Conservation (phyloP, 1,139 yeast genomes). For the Hyphopichia fennica region DNA sequence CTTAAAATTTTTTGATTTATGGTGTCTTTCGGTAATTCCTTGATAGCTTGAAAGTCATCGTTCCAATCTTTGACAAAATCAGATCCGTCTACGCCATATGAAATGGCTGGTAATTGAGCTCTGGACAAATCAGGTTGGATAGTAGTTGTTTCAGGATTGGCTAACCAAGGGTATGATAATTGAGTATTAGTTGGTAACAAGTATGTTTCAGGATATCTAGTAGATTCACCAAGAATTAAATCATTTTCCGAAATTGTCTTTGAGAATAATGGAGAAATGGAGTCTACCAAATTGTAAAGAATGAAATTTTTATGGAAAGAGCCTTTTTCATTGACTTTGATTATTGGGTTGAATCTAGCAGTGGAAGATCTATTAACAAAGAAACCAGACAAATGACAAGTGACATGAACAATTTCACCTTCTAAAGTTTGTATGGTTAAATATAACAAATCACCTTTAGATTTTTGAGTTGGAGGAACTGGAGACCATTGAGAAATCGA, state of each 20-base stretch:
- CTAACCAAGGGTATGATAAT: slow-evolving; percentile 77
- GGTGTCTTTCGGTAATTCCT: slow-evolving; percentile 61
- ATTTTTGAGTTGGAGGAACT: slow-evolving; percentile 62
- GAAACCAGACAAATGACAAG: slow-evolving; percentile 78
- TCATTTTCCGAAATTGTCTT: slow-evolving; percentile 41
- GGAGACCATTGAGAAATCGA: slow-evolving; percentile 86
- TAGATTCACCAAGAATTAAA: slow-evolving; percentile 41
- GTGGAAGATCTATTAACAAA: slow-evolving; percentile 69
- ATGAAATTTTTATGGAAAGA: slow-evolving; percentile 42
- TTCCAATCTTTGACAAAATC: slow-evolving; percentile 77
- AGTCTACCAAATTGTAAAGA: slow-evolving; percentile 51
- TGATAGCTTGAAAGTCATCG: slow-evolving; percentile 81
- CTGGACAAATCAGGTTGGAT: slow-evolving; percentile 60
- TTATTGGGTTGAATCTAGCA: slow-evolving; percentile 66
- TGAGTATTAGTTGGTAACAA: slow-evolving; percentile 60
- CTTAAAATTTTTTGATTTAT: slow-evolving; percentile 70
- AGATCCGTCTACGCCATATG: slow-evolving; percentile 60
- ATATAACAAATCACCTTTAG: slow-evolving; percentile 80
- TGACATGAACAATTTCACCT: slow-evolving; percentile 74
- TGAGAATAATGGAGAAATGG: slow-evolving; percentile 54
- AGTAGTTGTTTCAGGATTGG: slow-evolving; percentile 27
- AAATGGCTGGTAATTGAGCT: slow-evolving; percentile 55
- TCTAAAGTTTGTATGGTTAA: slow-evolving; percentile 76
- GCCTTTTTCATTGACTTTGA: slow-evolving; percentile 43
- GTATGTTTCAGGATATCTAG: slow-evolving; percentile 56